Percentiles rank a stretch among this genome's conserved stretches.
Evolutionary conservation across 2,329 filamentous ascomycete species (phyloP).

Genomic region (Arachnomyces sp.): DNA sequence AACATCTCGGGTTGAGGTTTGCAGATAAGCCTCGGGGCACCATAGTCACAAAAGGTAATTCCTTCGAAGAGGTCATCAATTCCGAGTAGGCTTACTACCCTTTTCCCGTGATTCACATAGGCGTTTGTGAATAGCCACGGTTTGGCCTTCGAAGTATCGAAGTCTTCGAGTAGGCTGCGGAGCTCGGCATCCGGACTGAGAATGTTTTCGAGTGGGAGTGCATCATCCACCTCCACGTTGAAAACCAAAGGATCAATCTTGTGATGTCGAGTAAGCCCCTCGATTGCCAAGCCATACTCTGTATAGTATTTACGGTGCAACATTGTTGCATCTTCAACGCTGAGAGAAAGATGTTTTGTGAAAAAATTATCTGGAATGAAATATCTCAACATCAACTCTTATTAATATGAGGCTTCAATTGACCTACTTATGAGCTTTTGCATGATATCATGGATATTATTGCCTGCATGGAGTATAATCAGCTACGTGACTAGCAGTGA

Average conservation of each 20-base stretch:
- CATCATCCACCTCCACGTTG: slow-evolving; percentile 90
- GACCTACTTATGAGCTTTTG: slow-evolving; percentile 61
- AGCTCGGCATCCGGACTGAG: slow-evolving; percentile 72
- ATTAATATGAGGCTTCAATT: slow-evolving; percentile 25
- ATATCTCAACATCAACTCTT: slow-evolving; percentile 35
- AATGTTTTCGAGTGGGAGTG: slow-evolving; percentile 75
- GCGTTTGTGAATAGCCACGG: slow-evolving; percentile 96
- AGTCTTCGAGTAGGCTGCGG: slow-evolving; percentile 67
- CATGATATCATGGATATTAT: slow-evolving; percentile 84
- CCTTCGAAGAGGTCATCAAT: slow-evolving; percentile 90
- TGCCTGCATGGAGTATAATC: slow-evolving; percentile 41
- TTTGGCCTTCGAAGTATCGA: slow-evolving; percentile 76
- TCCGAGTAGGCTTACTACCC: slow-evolving; percentile 72
- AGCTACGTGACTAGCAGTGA: slow-evolving; percentile 1
- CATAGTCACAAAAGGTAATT: slow-evolving; percentile 91
- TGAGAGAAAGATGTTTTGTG: slow-evolving; percentile 62
- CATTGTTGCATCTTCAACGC: slow-evolving; percentile 68
- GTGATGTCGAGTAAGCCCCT: slow-evolving; percentile 88
- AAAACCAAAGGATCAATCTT: slow-evolving; percentile 93
- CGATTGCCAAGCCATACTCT: slow-evolving; percentile 93
- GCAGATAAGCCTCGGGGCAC: slow-evolving; percentile 64
- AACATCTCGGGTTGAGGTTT: slow-evolving; percentile 83
- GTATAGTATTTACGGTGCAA: slow-evolving; percentile 90
- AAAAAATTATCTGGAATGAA: slow-evolving; percentile 49
- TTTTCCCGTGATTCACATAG: slow-evolving; percentile 76